A percentile compares a stretch with the other conserved stretches of the same genome.
phyloP scores from a whole-genome alignment of 2,329 filamentous ascomycete genomes.

The Ceratocystis harringtonii region DNA sequence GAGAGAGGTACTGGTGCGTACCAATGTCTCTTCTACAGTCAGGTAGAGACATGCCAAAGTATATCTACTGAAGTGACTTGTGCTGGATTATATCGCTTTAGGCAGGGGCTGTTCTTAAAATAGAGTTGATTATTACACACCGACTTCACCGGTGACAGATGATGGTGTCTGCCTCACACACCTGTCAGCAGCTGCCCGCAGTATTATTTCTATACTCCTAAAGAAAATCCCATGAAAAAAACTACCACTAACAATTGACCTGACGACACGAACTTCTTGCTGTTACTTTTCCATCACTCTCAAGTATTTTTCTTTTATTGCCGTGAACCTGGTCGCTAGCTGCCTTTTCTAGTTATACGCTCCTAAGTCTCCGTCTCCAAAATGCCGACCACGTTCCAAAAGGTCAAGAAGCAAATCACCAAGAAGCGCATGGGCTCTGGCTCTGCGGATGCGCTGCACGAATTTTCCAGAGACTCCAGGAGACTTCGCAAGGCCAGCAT shows the following conservation, averaged over 20 bases:
- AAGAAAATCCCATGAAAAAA: slow-evolving; percentile 4
- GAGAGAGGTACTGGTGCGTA: no score
- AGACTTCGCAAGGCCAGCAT: slow-evolving; percentile 63
- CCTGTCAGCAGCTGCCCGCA: not conserved
- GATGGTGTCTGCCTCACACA: not conserved
- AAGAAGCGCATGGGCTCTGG: slow-evolving; percentile 59
- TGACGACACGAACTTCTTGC: not conserved
- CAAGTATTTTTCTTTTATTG: not conserved
- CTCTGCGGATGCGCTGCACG: slow-evolving; percentile 61
- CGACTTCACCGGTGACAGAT: not conserved
- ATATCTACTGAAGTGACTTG: not conserved
- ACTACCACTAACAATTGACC: not conserved
- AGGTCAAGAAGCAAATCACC: slow-evolving; percentile 75
- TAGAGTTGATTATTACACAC: not conserved
- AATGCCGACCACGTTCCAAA: slow-evolving; percentile 66
- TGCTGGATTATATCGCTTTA: no score
- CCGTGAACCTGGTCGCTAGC: no score
- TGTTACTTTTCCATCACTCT: not conserved
- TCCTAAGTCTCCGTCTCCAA: slow-evolving; percentile 20
- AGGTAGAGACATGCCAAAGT: not conserved
- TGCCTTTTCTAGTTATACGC: no score
- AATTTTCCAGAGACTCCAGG: slow-evolving; percentile 75
- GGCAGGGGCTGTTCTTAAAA: not conserved
- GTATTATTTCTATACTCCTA: not conserved
- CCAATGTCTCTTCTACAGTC: no score